Evolutionary conservation across 345 rosid genomes (phyloP).

Genomic region (Citrus trifoliata): DNA sequence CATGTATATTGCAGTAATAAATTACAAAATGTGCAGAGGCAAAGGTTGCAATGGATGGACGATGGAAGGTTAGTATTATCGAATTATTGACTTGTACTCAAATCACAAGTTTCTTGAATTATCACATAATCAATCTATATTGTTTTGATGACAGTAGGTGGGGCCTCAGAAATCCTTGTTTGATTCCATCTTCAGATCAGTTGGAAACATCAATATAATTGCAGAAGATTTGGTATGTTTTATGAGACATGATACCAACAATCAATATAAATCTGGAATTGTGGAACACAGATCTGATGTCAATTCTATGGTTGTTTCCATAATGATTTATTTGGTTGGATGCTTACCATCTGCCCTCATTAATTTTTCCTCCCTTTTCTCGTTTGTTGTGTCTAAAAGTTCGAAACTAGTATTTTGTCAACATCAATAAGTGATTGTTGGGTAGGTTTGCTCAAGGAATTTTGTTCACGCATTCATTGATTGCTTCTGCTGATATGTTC

Average conservation of each 20-base stretch:
- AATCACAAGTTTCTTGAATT: conserved; percentile 13
- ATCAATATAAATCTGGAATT: background rate
- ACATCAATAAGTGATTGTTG: background rate
- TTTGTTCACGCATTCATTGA: background rate
- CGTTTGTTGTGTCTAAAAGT: background rate
- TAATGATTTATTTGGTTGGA: background rate
- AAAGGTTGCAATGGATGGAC: conserved; percentile 73
- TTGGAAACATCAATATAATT: conserved; percentile 75
- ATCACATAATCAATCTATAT: conserved; percentile 23
- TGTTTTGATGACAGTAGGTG: conserved; percentile 62
- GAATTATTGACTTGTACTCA: background rate
- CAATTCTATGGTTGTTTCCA: background rate
- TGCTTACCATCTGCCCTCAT: background rate
- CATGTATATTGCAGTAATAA: background rate
- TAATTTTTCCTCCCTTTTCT: background rate
- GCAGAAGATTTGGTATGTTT: conserved; percentile 93
- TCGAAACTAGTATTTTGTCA: background rate
- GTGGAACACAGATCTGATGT: background rate
- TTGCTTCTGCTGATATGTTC: background rate
- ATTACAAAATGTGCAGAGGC: conserved; percentile 55
- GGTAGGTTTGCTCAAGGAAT: background rate
- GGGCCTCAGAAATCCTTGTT: conserved; percentile 92
- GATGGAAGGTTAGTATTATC: conserved; percentile 68
- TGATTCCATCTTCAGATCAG: conserved; percentile 63
- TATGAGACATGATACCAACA: conserved; percentile 14